These are phyloP conservation scores for Auriscalpium orientale DNA, from an alignment of 768 basidiomycete species.

Conservation along the genomic window DNA sequence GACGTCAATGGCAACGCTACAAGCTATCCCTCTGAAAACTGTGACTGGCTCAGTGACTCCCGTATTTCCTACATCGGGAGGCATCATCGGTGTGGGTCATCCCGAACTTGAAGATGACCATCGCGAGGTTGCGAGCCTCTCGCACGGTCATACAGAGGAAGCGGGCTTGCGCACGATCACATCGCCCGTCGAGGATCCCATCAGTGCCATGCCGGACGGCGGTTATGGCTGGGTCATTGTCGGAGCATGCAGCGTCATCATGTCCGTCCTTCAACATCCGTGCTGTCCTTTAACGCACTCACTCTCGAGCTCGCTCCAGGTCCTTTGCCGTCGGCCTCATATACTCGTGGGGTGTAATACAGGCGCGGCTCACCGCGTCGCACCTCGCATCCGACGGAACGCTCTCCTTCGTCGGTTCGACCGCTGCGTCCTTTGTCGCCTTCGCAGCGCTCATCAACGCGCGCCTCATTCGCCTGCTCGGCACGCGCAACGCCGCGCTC, in stretches of 20 bases:
- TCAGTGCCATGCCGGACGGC: conserved; percentile 18
- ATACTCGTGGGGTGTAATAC: conserved; percentile 26
- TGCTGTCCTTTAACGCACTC: not conserved
- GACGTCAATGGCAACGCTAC: no score
- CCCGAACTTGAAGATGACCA: no score
- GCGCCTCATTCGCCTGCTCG: conserved; percentile 24
- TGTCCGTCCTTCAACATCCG: conserved; percentile 13
- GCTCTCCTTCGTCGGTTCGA: conserved; percentile 27
- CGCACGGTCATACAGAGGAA: no score
- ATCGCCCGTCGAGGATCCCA: no score
- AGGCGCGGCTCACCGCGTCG: conserved; percentile 22
- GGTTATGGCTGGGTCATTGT: conserved; percentile 28
- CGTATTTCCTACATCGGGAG: no score
- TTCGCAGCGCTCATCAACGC: conserved; percentile 23
- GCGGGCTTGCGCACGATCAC: no score
- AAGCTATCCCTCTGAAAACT: no score
- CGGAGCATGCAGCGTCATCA: conserved; percentile 21
- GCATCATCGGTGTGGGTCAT: no score
- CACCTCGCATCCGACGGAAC: conserved; percentile 20
- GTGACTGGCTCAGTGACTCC: no score
- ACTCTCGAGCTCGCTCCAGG: conserved; percentile 7
- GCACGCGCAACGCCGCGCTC: conserved; percentile 21
- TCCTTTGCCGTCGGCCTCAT: conserved; percentile 20
- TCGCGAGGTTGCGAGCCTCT: no score
- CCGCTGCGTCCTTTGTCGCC: conserved; percentile 23